Base-by-base conservation (phyloP, 495 filamentous ascomycete species). In the Xylaria sp. region DNA sequence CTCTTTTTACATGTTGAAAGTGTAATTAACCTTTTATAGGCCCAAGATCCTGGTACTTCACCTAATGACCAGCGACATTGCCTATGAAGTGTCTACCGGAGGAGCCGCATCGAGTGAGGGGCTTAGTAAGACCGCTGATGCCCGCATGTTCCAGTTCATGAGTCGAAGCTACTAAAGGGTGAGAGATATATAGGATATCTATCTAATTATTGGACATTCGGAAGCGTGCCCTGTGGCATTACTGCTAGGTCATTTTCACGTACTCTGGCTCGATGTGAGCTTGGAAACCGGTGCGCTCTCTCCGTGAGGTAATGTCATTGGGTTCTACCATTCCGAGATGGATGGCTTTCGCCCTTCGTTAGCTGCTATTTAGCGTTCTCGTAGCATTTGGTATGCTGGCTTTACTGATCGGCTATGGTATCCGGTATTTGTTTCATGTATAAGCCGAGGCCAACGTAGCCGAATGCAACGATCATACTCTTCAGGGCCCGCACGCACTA, bases 61-160 rank as follows among this genome's bases (percentile, higher is more conserved):
- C 9, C 9, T 3, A 29, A 64, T 46, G 41, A 19, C 61, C 17
- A 48, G 15, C 14, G 21, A 8, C n/a, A 37, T 9, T 37, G 11
- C 6, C 33, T 37, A 8, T 40, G 58, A 43, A 5, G 35, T 62
- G 37, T 19, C 61, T 46, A 48, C 3, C 24, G 33, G 24, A 64
- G 17, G 41, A 64, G 37, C 24, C 15, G 61, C 21, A 33, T 33
- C 61, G 26, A 15, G 61, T 7, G 41, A 46, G 8, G 21, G 26
- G 26, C 61, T n/a, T 44, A 33, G 41, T 48, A 26, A 48, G 46
- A 31, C 61, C 40, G 40, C 24, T 33, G 61, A 64, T 46, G 61
- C 26, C 37, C 48, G n/a, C 37, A 64, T 17, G 24, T 48, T 64
- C 21, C 5, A 29, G 24, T 61, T 9, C 40, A 6, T 7, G 11